Evolutionary conservation across 139 green algal species (phyloP), one percentile per base, ranked within the genome.

Genomic region (Chlorella sorokiniana): DNA sequence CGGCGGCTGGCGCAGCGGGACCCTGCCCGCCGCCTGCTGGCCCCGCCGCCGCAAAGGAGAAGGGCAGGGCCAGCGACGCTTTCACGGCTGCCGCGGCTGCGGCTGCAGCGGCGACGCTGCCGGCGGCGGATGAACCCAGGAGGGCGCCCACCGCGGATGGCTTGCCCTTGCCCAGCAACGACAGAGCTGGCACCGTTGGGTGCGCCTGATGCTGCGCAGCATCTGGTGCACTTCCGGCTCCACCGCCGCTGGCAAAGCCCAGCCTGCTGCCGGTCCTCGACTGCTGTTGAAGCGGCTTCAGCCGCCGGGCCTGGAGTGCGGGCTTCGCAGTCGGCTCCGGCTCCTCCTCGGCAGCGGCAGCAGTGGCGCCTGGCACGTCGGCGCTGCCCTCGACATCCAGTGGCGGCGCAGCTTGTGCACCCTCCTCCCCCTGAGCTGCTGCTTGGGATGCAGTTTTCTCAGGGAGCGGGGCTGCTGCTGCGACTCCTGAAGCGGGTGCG

Each of bases 31-130:
- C 22, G 33, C 71, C n/a, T 41, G 51, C 72, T 16, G 52, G 56
- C 14, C 29, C 67, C 20, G 62, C 31, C 40, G 51, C 37, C 11
- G 71, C 51, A 62, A 79, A 70, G 62, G 44, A 67, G 35, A 71
- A 82, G 27, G 45, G 74, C 51, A 70, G 68, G 16, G 63, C 71
- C 42, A 76, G 35, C 8, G 72, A 81, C 27, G 72, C 78, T 14
- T 51, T 73, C 10, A 51, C 68, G n/a, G 51, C 56, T 16, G 42
- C 40, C 14, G 38, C 44, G 8, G 44, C 31, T 8, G 52, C 44
- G n/a, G 68, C 35, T 8, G 51, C 35, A 35, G 31, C 64, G 16
- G 41, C 27, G 42, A 38, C 20, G 54, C 10, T 20, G 18, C 54
- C 79, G 1, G 52, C 51, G 1, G 37, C 73, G 41, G 52, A 14